Percentiles rank a stretch among this genome's conserved stretches.
Conservation (phyloP, 345 rosid species). For the Eucalyptus tenuipes region DNA sequence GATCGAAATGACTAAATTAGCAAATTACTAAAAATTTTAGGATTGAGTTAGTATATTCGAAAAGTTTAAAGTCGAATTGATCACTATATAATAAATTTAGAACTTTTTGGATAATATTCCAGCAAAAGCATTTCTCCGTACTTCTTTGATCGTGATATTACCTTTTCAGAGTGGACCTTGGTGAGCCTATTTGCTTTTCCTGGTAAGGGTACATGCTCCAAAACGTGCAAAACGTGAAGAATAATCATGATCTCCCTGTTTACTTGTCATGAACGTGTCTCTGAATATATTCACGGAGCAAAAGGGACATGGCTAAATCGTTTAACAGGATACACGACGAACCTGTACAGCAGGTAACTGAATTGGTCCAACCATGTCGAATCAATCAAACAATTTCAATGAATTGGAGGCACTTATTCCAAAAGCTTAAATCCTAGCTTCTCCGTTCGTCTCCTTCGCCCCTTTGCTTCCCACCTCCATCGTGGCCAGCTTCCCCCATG, state of each 20-base stretch:
- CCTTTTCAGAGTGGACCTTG: not conserved
- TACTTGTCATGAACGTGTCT: not conserved
- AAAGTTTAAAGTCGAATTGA: no score
- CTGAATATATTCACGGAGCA: not conserved
- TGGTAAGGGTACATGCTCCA: not conserved
- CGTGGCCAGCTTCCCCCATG: not conserved
- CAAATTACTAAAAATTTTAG: not conserved
- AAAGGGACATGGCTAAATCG: not conserved
- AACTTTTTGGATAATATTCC: rapidly evolving
- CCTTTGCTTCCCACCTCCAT: not conserved
- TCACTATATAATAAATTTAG: not conserved
- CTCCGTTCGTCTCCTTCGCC: not conserved
- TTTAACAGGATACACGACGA: not conserved
- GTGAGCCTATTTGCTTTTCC: not conserved
- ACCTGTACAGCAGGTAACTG: not conserved
- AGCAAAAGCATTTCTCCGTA: rapidly evolving
- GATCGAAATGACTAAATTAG: not conserved
- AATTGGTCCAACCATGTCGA: not conserved
- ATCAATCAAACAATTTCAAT: not conserved
- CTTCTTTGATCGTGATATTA: not conserved
- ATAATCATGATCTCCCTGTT: not conserved
- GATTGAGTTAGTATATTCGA: no score
- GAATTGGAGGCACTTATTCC: not conserved
- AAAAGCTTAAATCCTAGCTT: not conserved
- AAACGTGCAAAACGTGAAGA: not conserved